Evolutionary conservation across 306 rosid genomes (phyloP).

Genomic region (Acacia acuminata): DNA sequence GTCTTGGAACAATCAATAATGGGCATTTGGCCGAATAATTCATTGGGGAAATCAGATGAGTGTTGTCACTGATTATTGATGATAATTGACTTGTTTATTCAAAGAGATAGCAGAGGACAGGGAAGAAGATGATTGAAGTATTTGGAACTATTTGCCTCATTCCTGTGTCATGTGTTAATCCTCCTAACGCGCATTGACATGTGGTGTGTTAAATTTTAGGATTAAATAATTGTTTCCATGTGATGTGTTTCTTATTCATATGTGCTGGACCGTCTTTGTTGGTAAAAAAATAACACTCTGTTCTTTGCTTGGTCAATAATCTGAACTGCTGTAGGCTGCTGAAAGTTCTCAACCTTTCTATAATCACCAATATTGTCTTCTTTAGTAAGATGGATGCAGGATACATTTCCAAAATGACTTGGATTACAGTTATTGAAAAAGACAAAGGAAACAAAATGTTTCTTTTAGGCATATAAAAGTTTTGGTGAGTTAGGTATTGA

Average conservation of each 20-base stretch:
- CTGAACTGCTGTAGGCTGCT: not conserved
- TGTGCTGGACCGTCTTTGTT: constrained; percentile 15
- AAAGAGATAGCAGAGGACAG: constrained; percentile 12
- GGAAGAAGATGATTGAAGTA: constrained; percentile 9
- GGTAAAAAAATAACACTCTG: constrained; percentile 2
- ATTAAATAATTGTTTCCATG: constrained; percentile 37
- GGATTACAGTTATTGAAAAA: constrained; percentile 15
- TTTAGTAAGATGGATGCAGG: constrained; percentile 5
- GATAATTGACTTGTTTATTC: not conserved
- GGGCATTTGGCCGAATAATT: not conserved
- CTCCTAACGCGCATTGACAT: constrained; percentile 16
- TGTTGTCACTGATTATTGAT: not conserved
- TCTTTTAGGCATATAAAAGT: not conserved
- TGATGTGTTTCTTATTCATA: constrained; percentile 36
- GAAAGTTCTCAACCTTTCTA: constrained; percentile 23
- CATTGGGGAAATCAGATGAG: not conserved
- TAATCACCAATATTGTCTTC: constrained; percentile 21
- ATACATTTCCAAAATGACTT: constrained; percentile 16
- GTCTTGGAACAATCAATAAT: constrained; percentile 11
- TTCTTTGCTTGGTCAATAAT: not conserved
- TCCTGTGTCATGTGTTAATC: constrained; percentile 8
- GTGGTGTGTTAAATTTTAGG: constrained; percentile 31
- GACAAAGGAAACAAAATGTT: not conserved
- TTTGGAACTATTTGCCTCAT: constrained; percentile 33
- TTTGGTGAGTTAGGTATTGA: not conserved